phyloP scores from a whole-genome alignment of 768 basidiomycete genomes.

The Hygrocybe coccinea region DNA sequence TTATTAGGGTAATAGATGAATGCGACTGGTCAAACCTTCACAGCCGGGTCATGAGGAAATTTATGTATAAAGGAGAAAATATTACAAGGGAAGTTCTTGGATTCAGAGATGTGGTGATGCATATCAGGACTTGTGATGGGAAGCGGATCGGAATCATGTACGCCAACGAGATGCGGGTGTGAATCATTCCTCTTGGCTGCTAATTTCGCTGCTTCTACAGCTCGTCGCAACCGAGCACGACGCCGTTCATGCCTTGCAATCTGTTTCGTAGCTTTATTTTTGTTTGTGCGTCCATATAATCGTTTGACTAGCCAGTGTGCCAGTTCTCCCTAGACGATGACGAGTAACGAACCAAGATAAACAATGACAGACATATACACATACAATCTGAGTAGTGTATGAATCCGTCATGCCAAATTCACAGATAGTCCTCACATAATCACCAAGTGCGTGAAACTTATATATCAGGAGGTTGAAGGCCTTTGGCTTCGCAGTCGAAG shows the following conservation, averaged over 20 bases:
- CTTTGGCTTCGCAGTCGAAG: too few species aligned
- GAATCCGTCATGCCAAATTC: conserved; percentile 28
- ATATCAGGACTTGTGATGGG: not conserved
- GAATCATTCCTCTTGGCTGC: conserved; percentile 9
- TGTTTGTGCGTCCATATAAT: conserved; percentile 32
- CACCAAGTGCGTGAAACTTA: conserved; percentile 29
- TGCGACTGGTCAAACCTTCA: conserved; percentile 11
- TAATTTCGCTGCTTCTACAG: conserved; percentile 6
- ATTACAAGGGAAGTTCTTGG: conserved; percentile 4
- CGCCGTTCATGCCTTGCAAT: conserved; percentile 22
- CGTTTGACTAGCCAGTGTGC: too few species aligned
- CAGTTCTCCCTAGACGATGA: conserved; percentile 33
- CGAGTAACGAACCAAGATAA: not conserved
- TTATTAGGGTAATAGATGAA: not conserved
- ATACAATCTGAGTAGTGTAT: too few species aligned
- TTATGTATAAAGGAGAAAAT: conserved; percentile 12
- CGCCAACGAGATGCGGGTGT: conserved; percentile 1
- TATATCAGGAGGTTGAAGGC: conserved; percentile 21
- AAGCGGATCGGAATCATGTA: conserved; percentile 3
- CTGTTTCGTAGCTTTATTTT: conserved; percentile 20
- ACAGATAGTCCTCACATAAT: conserved; percentile 22
- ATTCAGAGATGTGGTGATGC: conserved; percentile 20
- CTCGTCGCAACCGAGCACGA: conserved; percentile 9
- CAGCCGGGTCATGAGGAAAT: conserved; percentile 15
- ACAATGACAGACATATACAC: not conserved